phyloP scores from a whole-genome alignment of 768 basidiomycete genomes.

The Paxillus ammoniavirescens region DNA sequence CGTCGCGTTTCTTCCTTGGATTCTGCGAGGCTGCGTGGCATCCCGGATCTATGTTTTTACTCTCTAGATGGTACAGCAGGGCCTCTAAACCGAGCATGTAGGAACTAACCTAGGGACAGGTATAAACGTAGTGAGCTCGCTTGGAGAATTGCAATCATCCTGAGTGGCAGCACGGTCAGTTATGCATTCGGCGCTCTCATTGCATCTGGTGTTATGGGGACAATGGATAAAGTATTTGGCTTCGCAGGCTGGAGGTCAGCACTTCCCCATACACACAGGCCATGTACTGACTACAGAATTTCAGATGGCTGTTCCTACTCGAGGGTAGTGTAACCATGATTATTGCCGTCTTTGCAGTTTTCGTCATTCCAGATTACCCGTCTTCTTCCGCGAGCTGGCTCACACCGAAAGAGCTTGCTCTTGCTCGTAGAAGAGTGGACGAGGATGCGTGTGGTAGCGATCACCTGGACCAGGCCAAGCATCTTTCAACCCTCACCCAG shows the following conservation, averaged over 20 bases:
- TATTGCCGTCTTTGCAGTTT: constrained; percentile 48
- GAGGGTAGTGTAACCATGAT: constrained; percentile 56
- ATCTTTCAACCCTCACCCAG: constrained; percentile 44
- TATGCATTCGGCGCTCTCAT: constrained; percentile 80
- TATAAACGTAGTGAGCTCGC: constrained; percentile 40
- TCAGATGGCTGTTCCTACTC: constrained; percentile 67
- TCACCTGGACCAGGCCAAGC: constrained; percentile 37
- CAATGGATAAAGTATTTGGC: constrained; percentile 67
- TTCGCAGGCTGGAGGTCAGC: constrained; percentile 66
- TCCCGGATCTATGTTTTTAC: constrained; percentile 42
- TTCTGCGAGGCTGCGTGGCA: constrained; percentile 1
- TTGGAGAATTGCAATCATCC: constrained; percentile 52
- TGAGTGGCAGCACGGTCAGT: constrained; percentile 67
- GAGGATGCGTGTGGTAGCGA: constrained; percentile 47
- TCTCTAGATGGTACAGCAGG: constrained; percentile 54
- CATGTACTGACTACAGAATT: neutral
- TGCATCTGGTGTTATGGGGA: constrained; percentile 65
- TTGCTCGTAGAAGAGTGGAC: constrained; percentile 54
- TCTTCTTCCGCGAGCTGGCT: constrained; percentile 56
- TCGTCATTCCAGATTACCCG: constrained; percentile 72
- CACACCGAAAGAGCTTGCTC: constrained; percentile 46
- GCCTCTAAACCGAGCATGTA: neutral
- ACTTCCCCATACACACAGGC: neutral
- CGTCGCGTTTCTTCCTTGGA: constrained; percentile 5
- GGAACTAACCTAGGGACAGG: constrained; percentile 22